phyloP scores from a whole-genome alignment of 306 rosid genomes.

The Albizia julibrissin region DNA sequence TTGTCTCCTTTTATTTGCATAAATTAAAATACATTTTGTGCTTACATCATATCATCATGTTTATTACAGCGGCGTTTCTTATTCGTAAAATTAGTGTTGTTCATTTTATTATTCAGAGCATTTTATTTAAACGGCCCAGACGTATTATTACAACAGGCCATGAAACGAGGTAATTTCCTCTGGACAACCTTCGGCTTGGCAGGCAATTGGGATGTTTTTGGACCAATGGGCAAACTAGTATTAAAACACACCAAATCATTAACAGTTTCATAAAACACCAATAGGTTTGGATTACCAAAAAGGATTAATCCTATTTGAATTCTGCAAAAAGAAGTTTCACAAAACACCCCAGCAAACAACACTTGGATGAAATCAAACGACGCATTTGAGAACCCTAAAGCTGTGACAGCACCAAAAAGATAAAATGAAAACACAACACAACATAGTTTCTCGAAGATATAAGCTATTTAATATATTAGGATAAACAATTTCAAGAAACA shows the following conservation, averaged over 20 bases:
- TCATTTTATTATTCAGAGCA: neutral
- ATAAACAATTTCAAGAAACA: slow-evolving; percentile 34
- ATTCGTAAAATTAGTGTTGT: neutral
- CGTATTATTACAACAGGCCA: neutral
- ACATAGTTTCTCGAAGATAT: neutral
- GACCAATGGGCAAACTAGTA: neutral
- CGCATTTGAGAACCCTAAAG: neutral
- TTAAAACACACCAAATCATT: neutral
- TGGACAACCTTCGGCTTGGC: neutral
- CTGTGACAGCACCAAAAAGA: neutral
- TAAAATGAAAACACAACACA: neutral
- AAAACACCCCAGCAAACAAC: neutral
- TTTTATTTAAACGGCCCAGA: neutral
- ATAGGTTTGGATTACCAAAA: no score
- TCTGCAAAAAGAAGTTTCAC: neutral
- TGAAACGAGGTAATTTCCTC: neutral
- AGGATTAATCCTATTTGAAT: no score
- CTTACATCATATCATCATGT: neutral
- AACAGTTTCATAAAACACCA: no score
- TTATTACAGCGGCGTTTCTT: neutral
- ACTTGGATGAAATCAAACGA: no score
- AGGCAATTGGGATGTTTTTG: neutral
- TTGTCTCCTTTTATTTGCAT: no score
- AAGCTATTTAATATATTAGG: slow-evolving; percentile 22
- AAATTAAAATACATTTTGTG: no score